Percentiles rank a stretch among this genome's conserved stretches.
Evolutionary conservation across 495 filamentous ascomycete genomes (phyloP).

Genomic region (Aspergillus panamensis): DNA sequence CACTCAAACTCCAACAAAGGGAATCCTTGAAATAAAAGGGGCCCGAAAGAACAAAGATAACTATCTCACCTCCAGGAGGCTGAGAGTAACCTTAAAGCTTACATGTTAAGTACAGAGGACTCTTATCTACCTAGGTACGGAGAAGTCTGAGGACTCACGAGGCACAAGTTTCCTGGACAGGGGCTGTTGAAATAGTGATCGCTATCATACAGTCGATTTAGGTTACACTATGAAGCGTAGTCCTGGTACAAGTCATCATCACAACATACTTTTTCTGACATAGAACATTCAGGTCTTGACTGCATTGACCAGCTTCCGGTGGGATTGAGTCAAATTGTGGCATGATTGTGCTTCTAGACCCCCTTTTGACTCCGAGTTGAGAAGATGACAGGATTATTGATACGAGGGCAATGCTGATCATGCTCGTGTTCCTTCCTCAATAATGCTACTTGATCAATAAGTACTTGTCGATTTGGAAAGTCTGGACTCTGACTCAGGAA

Average conservation of each 20-base stretch:
- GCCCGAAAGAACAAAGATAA: too few relatives aligned
- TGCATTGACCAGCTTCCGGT: too few relatives aligned
- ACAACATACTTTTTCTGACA: too few relatives aligned
- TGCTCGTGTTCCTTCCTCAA: constrained; percentile 12
- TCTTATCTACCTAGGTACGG: neutral
- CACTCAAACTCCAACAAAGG: too few relatives aligned
- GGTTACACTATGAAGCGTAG: neutral
- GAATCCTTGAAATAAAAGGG: too few relatives aligned
- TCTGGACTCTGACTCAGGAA: neutral
- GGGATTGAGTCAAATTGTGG: too few relatives aligned
- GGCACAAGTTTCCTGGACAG: neutral
- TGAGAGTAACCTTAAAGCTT: neutral
- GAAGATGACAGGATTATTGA: neutral
- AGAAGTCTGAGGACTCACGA: too few relatives aligned
- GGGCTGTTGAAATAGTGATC: neutral
- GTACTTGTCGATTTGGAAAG: constrained; percentile 12
- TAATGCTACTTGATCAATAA: constrained; percentile 2
- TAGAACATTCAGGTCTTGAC: too few relatives aligned
- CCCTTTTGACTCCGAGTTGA: neutral
- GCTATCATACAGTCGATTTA: neutral
- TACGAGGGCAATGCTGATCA: neutral
- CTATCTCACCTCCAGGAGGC: too few relatives aligned
- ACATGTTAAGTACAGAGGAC: neutral
- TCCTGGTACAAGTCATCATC: too few relatives aligned
- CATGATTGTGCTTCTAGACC: neutral